Conservation (phyloP, 78 protist genomes). For the Cyanophora paradoxa region DNA sequence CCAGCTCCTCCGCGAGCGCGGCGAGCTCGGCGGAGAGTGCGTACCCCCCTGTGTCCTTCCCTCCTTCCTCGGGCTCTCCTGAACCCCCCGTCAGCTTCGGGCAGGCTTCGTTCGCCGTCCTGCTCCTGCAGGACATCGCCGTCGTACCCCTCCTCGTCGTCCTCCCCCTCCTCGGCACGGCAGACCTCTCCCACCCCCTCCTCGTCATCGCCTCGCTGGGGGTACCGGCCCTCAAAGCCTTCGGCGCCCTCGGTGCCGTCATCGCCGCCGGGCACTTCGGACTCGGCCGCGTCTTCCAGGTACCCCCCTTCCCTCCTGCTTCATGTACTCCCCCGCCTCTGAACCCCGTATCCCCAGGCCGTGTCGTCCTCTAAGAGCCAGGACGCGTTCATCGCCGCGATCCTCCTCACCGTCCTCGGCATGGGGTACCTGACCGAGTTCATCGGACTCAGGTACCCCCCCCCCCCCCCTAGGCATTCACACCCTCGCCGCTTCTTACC, state of each 20-base stretch:
- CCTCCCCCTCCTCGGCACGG: slow-evolving; percentile 9
- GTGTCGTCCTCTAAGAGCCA: neutral
- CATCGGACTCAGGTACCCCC: neutral
- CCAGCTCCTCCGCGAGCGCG: slow-evolving; percentile 6
- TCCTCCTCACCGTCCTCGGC: slow-evolving; percentile 2
- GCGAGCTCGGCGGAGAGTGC: too few relatives aligned
- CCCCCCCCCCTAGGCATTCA: neutral
- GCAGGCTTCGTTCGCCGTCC: slow-evolving; percentile 14
- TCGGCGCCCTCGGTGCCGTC: neutral
- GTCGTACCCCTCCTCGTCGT: slow-evolving; percentile 15
- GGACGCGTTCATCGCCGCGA: neutral
- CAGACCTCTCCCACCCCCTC: neutral
- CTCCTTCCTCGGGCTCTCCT: too few relatives aligned
- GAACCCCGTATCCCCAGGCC: too few relatives aligned
- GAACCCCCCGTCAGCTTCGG: neutral
- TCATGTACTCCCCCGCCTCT: too few relatives aligned
- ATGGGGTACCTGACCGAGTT: neutral
- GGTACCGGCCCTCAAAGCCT: neutral
- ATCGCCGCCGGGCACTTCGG: neutral
- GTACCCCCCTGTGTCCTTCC: too few relatives aligned
- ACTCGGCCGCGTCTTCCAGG: neutral
- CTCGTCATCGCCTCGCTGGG: neutral
- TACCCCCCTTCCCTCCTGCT: neutral
- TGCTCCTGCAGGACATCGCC: slow-evolving; percentile 15
- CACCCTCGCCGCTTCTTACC: neutral